Evolutionary conservation across 2,329 filamentous ascomycete genomes (phyloP).

Genomic region (Fusarium nematophilum): DNA sequence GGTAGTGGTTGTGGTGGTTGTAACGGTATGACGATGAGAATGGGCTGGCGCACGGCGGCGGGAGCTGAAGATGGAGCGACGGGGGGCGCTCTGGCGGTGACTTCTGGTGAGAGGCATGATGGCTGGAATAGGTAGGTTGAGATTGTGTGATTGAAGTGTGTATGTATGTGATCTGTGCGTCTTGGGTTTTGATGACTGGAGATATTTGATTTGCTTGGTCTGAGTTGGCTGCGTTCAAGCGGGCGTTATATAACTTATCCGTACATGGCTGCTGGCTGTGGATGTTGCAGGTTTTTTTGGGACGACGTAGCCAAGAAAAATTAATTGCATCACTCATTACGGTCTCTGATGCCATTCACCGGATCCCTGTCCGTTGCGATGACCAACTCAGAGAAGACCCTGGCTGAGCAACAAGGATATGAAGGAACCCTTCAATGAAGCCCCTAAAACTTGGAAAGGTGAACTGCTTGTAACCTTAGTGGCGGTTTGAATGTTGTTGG

Average conservation of each 20-base stretch:
- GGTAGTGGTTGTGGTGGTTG: constrained; percentile 54
- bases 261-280: constrained; percentile 11
- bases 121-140: constrained; percentile 6
- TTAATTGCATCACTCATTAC: constrained; percentile 39
- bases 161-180: constrained; percentile 17
- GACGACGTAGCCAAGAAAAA: constrained; percentile 8
- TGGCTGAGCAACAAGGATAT: too few relatives aligned
- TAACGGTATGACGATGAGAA: constrained; percentile 45
- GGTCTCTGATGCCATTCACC: constrained; percentile 27
- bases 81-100: constrained; percentile 41
- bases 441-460: constrained; percentile 37
- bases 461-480: constrained; percentile 5
- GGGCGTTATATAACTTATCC: constrained; percentile 32
- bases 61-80: constrained; percentile 43
- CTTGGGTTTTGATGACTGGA: constrained; percentile 8
- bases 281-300: constrained; percentile 1
- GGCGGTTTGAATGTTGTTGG: constrained; percentile 26
- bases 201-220: not conserved
- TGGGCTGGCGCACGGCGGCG: constrained; percentile 40
- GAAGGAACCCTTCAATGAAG: too few relatives aligned
- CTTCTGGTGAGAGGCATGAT: constrained; percentile 50
- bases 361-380: too few relatives aligned
- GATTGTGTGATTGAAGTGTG: constrained; percentile 1
- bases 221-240: not conserved
- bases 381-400: too few relatives aligned